Base-by-base conservation (phyloP, 805 yeast species). In the Maudiozyma saulgeensis region DNA sequence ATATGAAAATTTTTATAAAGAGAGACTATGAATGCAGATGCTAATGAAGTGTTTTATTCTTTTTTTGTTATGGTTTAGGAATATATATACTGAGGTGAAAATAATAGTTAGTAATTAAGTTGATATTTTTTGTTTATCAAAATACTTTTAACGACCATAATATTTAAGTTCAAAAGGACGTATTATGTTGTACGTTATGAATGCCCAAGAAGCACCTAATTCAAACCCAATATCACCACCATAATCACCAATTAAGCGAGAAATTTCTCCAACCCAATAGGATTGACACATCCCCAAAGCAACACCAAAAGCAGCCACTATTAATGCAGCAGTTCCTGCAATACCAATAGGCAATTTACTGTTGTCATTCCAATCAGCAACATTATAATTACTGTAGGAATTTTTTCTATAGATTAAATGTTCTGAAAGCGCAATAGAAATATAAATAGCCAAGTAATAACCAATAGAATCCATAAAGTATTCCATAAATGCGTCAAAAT, bases 181-280 rank as follows among this genome's bases (percentile, higher is more conserved):
- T 28, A 72, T 67, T 32, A 70, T 44, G 59, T 78, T 75, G 68
- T 70, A 87, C 25, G 76, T 81, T 49, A 86, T 62, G 55, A 82
- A 80, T 12, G 91, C 70, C 60, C 87, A 86, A 8, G 73, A 77
- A 49, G 76, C 76, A 41, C 82, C 87, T 51, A 89, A 71, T 71
- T 85, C 93, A 62, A 86, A 87, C 35, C 95, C 96, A 61, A 89
- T 76, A 65, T 88, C 96, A 52, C 91, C 96, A 58, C 95, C 95
- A 12, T 61, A 67, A 9, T 56, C 66, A 56, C 91, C 93, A 60
- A 86, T 81, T 54, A 68, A 54, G 37, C 61, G 63, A 40, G 80
- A 89, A 57, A 87, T 60, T 43, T 78, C 83, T 59, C 96, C 96
- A 16, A 64, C 64, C 73, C 82, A 90, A 87, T 95, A 90, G 4